Conservation (phyloP, 1,284 basidiomycete species). For the Ustilago bromivora region DNA sequence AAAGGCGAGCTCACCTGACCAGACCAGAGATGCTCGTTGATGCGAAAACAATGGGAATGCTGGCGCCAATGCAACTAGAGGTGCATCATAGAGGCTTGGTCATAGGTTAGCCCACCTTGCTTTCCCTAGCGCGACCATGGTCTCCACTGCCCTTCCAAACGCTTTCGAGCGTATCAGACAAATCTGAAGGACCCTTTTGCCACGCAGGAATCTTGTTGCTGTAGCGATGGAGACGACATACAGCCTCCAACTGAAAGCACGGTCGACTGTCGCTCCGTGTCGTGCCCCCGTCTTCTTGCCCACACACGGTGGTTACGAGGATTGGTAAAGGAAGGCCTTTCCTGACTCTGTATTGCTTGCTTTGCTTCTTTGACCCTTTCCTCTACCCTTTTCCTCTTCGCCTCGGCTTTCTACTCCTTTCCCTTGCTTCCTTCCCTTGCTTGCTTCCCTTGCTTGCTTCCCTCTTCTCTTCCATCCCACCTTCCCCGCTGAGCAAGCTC, state of each 20-base stretch:
- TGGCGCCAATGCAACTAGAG: not conserved
- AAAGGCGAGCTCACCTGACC: not conserved
- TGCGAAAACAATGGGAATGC: not conserved
- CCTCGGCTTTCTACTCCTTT: not conserved
- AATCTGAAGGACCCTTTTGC: conserved; percentile 1
- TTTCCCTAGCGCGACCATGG: conserved; percentile 7
- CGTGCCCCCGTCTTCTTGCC: not conserved
- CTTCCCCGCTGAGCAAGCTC: not conserved
- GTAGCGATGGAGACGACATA: not conserved
- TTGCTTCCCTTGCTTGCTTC: not conserved
- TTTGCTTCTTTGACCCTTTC: not conserved
- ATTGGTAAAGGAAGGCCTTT: no score
- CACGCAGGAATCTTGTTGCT: conserved; percentile 1
- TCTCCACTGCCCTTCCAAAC: not conserved
- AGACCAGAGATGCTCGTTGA: not conserved
- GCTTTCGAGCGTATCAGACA: not conserved
- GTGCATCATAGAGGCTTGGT: not conserved
- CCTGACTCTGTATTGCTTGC: not conserved
- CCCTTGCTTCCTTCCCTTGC: not conserved
- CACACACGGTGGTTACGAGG: no score
- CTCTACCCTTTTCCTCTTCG: not conserved
- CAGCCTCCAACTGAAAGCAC: no score
- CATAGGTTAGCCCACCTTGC: not conserved
- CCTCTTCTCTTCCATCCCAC: not conserved
- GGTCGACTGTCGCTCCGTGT: not conserved